Evolutionary conservation across 768 basidiomycete species (phyloP), one percentile per base, ranked within the genome.

Genomic region (Russula virescens): DNA sequence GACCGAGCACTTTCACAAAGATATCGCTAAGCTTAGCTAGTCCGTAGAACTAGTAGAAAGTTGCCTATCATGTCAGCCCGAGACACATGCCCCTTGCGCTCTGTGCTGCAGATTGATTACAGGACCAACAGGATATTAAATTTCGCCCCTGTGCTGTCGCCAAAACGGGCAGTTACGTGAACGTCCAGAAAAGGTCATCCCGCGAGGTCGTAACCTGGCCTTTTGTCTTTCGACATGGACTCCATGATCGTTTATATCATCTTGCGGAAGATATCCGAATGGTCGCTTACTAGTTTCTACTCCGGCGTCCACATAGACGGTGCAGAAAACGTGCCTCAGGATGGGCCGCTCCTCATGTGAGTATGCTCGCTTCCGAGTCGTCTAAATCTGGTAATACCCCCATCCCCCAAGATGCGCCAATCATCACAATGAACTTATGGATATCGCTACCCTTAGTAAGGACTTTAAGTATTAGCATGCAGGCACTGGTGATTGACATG

Each of bases 321-420:
- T 55, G 83, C 80, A 43, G 91, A 95, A 73, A 88, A 94, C 71
- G 91, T 97, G 10, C 94, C 95, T 3, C 75, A 72, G 69, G 80
- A 89, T 66, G 94, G 92, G 1, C 93, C 94, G n/a, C 85, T 97
- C 66, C 87, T 97, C 67, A 86, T 96, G 91, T 95, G 76, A 73
- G 88, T 85, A 16, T 26, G 4, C 16, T 43, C 62, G 7, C 52
- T 23, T 42, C 46, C 47, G 2, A 38, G 13, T 55, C 35, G 3
- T 47, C 26, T 16, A 19, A 31, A 14, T 18, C 11, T 26, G 21
- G 21, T 13, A 31, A n/a, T 18, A 25, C 21, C 55, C 3, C 26
- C 13, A 47, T 45, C 68, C 38, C 34, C 83, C 80, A 3, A 87
- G 88, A 69, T 80, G 84, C 55, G 49, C 65, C 51, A 62, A 69